phyloP scores from a whole-genome alignment of 1,284 basidiomycete species.

The Chalciporus piperatoides region DNA sequence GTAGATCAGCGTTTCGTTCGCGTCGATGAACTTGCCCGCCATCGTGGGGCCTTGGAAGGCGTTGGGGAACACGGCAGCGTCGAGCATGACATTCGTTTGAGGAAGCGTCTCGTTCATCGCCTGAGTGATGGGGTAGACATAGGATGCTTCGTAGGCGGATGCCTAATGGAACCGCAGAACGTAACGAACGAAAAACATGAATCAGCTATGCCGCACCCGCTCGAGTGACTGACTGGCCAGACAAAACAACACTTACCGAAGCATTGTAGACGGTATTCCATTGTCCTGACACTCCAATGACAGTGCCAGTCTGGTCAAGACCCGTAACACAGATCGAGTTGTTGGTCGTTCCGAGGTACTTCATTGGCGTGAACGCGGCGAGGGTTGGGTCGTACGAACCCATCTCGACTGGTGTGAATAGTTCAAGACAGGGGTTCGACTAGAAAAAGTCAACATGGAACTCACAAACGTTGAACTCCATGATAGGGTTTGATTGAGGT shows the following conservation, averaged over 20 bases:
- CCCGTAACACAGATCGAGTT: constrained; percentile 38
- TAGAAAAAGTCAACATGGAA: background rate
- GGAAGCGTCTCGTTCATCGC: constrained; percentile 13
- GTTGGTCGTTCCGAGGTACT: constrained; percentile 39
- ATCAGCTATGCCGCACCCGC: too few relatives aligned
- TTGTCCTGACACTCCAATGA: constrained; percentile 39
- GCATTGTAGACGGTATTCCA: constrained; percentile 34
- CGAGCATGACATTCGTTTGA: constrained; percentile 2
- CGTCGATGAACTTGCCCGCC: constrained; percentile 35
- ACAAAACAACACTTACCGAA: constrained; percentile 23
- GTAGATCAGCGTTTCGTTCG: constrained; percentile 30
- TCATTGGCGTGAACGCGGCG: constrained; percentile 38
- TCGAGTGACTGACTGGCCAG: too few relatives aligned
- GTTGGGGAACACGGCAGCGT: constrained; percentile 30
- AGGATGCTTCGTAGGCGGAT: constrained; percentile 8
- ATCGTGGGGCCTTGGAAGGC: constrained; percentile 37
- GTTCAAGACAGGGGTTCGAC: background rate
- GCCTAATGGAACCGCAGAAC: background rate
- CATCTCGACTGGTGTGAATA: constrained; percentile 29
- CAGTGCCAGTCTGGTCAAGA: constrained; percentile 42
- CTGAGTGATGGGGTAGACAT: constrained; percentile 23
- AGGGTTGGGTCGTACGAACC: constrained; percentile 41
- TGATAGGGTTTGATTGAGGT: constrained; percentile 38
- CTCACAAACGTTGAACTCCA: constrained; percentile 40
- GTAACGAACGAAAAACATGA: too few relatives aligned